Evolutionary conservation across 1,284 basidiomycete species (phyloP), one percentile per base, ranked within the genome.

Genomic region (Ceratobasidium sp.): DNA sequence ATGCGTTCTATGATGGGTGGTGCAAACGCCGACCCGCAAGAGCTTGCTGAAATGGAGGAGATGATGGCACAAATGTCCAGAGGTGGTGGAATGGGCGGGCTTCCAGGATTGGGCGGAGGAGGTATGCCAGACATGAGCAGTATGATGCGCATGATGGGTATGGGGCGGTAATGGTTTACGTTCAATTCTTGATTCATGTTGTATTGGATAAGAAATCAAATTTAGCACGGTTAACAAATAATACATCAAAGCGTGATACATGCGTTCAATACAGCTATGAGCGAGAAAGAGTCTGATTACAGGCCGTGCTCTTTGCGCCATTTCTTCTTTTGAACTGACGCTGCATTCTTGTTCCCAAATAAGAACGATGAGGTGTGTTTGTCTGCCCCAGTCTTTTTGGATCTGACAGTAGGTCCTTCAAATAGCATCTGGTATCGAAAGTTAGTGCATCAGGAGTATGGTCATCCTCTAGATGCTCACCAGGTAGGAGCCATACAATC

Each of bases 11-110:
- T 53, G 81, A 80, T 81, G 79, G 81, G 82, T 22, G 82, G 82
- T 1, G 82, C 84, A 31, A 80, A 80, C 66, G 81, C 80, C 2
- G 76, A 74, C 54, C 83, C 83, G 81, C 83, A 82, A 9, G 78
- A 79, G 75, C 83, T 86, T 82, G 81, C 80, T n/a, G 82, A 84
- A 75, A 84, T 85, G 84, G 81, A 82, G 76, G 81, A 82, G 76
- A 95, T 96, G 90, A 96, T 97, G 92, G 84, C 89, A 65, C 91
- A 92, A 77, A 95, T 96, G 93, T 94, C 93, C 22, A 83, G 84
- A 76, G 85, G 83, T 7, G 82, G 82, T 2, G 82, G 80, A 0
- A 81, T 81, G 27, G 82, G 81, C 29, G 74, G 75, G 1, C 44
- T 76, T 66, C 82, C 82, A 8, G 82, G 82, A 9, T 83, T 84